These are phyloP conservation scores for Martiniozyma abietophila DNA, from an alignment of 805 yeast genomes.

Conservation along the genomic window DNA sequence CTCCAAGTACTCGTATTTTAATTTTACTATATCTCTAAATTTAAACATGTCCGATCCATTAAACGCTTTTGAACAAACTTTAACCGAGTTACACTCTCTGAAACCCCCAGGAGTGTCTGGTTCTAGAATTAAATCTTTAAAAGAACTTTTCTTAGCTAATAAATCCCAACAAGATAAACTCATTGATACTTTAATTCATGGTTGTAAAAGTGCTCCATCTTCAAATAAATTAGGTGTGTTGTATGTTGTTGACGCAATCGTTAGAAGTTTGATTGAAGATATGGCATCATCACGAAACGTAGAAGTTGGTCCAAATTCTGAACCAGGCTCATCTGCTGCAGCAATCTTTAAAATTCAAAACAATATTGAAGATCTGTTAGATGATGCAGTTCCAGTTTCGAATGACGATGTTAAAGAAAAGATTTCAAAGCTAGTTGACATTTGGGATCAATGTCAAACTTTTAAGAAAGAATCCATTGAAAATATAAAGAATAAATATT, in stretches of 20 bases:
- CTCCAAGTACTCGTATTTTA: no score
- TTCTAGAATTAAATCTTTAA: conserved; percentile 80
- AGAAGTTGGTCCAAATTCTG: not conserved
- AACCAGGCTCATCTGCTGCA: conserved; percentile 62
- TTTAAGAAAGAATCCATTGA: conserved; percentile 52
- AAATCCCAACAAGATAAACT: conserved; percentile 41
- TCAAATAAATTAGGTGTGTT: conserved; percentile 85
- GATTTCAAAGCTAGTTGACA: conserved; percentile 74
- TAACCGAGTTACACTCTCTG: conserved; percentile 43
- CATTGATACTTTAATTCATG: conserved; percentile 48
- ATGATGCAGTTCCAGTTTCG: conserved; percentile 50
- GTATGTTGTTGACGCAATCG: conserved; percentile 88
- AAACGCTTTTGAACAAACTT: conserved; percentile 38
- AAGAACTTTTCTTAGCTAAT: conserved; percentile 66
- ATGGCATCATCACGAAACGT: conserved; percentile 43
- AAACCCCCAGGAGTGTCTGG: conserved; percentile 94
- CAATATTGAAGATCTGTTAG: conserved; percentile 53
- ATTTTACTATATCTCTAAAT: no score
- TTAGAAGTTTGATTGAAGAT: conserved; percentile 67
- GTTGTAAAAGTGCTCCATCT: conserved; percentile 64
- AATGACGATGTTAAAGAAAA: conserved; percentile 56
- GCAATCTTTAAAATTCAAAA: conserved; percentile 60
- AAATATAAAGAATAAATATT: conserved; percentile 49
- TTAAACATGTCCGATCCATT: no score
- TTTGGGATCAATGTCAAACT: conserved; percentile 84